A percentile compares a stretch with the other conserved stretches of the same genome.
These are phyloP conservation scores for Priceomyces fermenticarens DNA, from an alignment of 805 yeast genomes.

Conservation along the genomic window DNA sequence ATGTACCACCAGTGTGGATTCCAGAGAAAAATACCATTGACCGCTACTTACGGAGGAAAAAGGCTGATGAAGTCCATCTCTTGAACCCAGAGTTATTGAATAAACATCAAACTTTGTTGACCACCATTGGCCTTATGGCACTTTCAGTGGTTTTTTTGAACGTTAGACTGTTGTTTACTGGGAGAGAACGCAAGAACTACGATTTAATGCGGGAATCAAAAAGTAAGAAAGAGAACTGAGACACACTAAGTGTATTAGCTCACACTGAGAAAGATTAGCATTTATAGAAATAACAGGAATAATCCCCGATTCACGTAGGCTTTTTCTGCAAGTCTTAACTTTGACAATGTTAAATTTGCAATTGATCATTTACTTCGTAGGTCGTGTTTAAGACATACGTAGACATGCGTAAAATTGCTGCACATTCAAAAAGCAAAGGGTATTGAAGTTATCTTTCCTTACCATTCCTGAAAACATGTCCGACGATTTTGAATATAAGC, in stretches of 20 bases:
- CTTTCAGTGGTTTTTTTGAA: conserved; percentile 7
- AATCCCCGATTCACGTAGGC: no score
- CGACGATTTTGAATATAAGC: conserved; percentile 29
- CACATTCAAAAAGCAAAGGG: no score
- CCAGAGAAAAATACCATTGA: conserved; percentile 25
- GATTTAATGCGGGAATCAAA: not conserved
- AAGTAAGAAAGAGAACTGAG: not conserved
- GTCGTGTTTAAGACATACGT: not conserved
- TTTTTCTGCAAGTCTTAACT: no score
- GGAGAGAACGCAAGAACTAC: not conserved
- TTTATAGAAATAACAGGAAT: not conserved
- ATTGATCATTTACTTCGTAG: not conserved
- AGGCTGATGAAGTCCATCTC: conserved; percentile 35
- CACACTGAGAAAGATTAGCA: not conserved
- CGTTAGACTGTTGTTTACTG: conserved; percentile 1
- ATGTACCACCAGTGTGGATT: conserved; percentile 25
- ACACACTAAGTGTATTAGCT: no score
- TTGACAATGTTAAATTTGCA: not conserved
- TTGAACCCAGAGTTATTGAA: conserved; percentile 45
- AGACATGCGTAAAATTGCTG: no score
- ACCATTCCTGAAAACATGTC: conserved; percentile 15
- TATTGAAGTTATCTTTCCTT: not conserved
- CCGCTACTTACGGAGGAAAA: conserved; percentile 26
- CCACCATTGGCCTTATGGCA: conserved; percentile 32
- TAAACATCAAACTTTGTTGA: conserved; percentile 48